Percentiles rank a stretch among this genome's conserved stretches.
Conservation (phyloP, 2,329 filamentous ascomycete genomes). For the Coniochaeta prunicola region DNA sequence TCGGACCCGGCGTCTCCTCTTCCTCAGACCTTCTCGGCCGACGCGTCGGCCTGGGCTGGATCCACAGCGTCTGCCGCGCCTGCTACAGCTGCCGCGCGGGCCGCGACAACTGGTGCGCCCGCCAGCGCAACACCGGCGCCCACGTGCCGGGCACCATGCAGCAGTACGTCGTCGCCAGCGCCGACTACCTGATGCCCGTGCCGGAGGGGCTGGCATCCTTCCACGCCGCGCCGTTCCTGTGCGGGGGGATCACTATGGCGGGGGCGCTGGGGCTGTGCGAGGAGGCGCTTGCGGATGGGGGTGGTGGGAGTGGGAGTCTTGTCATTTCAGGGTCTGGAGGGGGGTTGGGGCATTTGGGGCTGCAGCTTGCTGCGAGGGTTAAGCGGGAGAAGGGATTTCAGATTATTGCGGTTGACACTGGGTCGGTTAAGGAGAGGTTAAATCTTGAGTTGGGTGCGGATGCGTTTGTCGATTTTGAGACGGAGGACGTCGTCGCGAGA, state of each 20-base stretch:
- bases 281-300: neutral
- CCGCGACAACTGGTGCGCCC: slow-evolving; percentile 29
- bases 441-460: neutral
- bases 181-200: slow-evolving; percentile 19
- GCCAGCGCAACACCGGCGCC: slow-evolving; percentile 32
- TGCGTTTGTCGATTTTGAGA: neutral
- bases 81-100: slow-evolving; percentile 27
- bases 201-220: slow-evolving; percentile 11
- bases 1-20: slow-evolving; percentile 18
- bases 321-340: neutral
- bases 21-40: slow-evolving; percentile 18
- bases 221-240: slow-evolving; percentile 20
- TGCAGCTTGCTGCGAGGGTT: neutral
- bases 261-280: slow-evolving; percentile 14
- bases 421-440: neutral
- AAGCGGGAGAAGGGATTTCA: neutral
- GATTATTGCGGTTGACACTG: neutral
- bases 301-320: neutral
- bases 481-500: neutral
- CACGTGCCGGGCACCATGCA: slow-evolving; percentile 25
- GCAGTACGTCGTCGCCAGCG: slow-evolving; percentile 21
- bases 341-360: neutral
- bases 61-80: slow-evolving; percentile 30
- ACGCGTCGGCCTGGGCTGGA: slow-evolving; percentile 36
- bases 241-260: slow-evolving; percentile 24